Base-by-base conservation (phyloP, 495 filamentous ascomycete species). In the Evernia prunastri region DNA sequence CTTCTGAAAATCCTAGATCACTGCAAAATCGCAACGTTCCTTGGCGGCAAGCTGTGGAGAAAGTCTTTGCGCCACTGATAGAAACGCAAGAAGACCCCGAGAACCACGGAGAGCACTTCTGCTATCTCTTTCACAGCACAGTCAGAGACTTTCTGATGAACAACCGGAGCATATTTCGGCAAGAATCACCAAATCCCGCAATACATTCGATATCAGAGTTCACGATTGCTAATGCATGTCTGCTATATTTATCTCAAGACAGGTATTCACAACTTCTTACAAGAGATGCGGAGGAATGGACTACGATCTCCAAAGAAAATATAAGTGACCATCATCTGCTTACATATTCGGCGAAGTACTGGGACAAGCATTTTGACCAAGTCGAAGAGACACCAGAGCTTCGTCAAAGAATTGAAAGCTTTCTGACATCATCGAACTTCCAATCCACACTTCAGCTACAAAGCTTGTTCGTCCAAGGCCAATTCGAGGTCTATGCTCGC, bases 301-400 rank as follows among this genome's bases (percentile, higher is more conserved):
- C 36, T 11, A 49, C 40, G 27, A 17, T 23, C 4, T 25, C 29
- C 33, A 35, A 33, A 13, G 62, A 67, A 9, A 59, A 58, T 13
- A 61, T 65, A 7, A 27, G 37, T 17, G 37, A 66, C 54, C 66
- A 67, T 11, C 62, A 65, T 49, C 37, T 67, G 27, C 31, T 67
- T 29, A 54, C n/a, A 6, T 67, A 67, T 36, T 56, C 66, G 13
- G 66, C 66, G 15, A 67, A 67, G 40, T 67, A 66, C 36, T 67
- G 66, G 66, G 66, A 67, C 35, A 67, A 65, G 42, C 66, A 67
- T 36, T 60, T 67, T 3, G 66, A 67, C 47, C 42, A 49, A 0
- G 53, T 65, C 1, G 53, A 58, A 33, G 63, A 29, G 29, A 54
- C 62, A 29, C 45, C 35, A 45, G 62, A 60, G 36, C 42, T 65